Conservation (phyloP, 2,329 filamentous ascomycete species). For the Plenodomus tracheiphilus region DNA sequence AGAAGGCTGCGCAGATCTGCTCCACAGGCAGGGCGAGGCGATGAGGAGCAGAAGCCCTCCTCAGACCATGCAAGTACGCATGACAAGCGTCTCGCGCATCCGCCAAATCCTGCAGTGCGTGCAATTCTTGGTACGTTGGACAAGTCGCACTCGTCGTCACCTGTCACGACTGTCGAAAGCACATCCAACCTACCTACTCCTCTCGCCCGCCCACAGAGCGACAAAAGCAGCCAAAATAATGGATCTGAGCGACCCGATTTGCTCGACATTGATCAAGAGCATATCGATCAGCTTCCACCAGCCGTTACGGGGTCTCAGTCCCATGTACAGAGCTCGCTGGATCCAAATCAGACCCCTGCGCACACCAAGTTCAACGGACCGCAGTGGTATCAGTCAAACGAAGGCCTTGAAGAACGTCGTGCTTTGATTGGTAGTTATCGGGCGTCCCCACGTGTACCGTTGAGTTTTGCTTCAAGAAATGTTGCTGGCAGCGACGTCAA, state of each 20-base stretch:
- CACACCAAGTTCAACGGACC: slow-evolving; percentile 30
- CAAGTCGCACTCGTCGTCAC: slow-evolving; percentile 31
- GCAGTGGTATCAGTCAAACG: slow-evolving; percentile 39
- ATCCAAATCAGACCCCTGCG: slow-evolving; percentile 13
- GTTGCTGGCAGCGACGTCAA: slow-evolving; percentile 40
- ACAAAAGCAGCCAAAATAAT: slow-evolving; percentile 2
- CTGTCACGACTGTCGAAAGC: slow-evolving; percentile 48
- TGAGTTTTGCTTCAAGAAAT: slow-evolving; percentile 53
- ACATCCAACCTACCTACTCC: slow-evolving; percentile 61
- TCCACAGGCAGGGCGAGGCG: slow-evolving; percentile 9
- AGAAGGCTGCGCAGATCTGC: slow-evolving; percentile 28
- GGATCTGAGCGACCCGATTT: slow-evolving; percentile 20
- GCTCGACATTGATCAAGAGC: slow-evolving; percentile 43
- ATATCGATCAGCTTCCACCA: slow-evolving; percentile 42
- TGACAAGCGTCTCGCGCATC: slow-evolving; percentile 22
- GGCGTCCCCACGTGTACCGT: slow-evolving; percentile 52
- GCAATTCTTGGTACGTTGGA: slow-evolving; percentile 38
- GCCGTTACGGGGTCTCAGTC: slow-evolving; percentile 32
- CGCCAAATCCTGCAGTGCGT: slow-evolving; percentile 37
- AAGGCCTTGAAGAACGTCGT: slow-evolving; percentile 44
- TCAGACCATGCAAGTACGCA: slow-evolving; percentile 24
- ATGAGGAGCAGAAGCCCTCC: slow-evolving; percentile 9
- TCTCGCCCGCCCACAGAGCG: slow-evolving; percentile 51
- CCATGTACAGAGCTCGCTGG: not conserved
- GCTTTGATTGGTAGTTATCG: slow-evolving; percentile 52